These are phyloP conservation scores for Debaryomyces sp. DNA, from an alignment of 1,139 yeast species.

Conservation along the genomic window DNA sequence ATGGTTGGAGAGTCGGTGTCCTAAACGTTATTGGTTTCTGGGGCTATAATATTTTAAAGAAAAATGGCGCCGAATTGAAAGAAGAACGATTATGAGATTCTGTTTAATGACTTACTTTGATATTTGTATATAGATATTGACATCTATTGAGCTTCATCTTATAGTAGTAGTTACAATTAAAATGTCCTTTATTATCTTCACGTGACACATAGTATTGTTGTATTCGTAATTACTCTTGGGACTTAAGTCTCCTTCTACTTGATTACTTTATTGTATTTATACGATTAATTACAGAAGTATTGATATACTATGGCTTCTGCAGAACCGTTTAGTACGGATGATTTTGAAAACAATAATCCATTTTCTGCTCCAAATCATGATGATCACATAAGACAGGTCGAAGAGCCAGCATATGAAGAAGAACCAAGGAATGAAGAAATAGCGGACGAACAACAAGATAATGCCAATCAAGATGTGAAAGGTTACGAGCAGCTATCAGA, in stretches of 20 bases:
- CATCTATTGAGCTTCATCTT: background rate
- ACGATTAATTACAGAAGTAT: background rate
- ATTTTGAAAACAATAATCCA: constrained; percentile 67
- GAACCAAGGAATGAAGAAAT: constrained; percentile 6
- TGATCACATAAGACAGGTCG: constrained; percentile 5
- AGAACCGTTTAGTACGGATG: constrained; percentile 68
- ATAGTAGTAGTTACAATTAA: background rate
- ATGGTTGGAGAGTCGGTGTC: constrained; percentile 91
- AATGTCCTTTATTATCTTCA: background rate
- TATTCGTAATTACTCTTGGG: background rate
- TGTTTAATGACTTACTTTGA: background rate
- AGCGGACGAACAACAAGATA: constrained; percentile 8
- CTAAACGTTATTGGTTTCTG: constrained; percentile 80
- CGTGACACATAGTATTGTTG: background rate
- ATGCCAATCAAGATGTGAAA: background rate
- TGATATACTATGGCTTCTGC: constrained; percentile 48
- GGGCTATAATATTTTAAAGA: constrained; percentile 70
- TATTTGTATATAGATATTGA: constrained; percentile 4
- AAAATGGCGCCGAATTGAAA: constrained; percentile 46
- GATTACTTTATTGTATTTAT: background rate
- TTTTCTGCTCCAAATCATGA: constrained; percentile 33
- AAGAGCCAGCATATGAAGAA: constrained; percentile 8
- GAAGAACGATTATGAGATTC: constrained; percentile 39
- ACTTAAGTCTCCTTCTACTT: background rate
- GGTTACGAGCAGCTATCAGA: constrained; percentile 29